phyloP scores from a whole-genome alignment of 345 rosid species.

The Excoecaria cochinchinensis region DNA sequence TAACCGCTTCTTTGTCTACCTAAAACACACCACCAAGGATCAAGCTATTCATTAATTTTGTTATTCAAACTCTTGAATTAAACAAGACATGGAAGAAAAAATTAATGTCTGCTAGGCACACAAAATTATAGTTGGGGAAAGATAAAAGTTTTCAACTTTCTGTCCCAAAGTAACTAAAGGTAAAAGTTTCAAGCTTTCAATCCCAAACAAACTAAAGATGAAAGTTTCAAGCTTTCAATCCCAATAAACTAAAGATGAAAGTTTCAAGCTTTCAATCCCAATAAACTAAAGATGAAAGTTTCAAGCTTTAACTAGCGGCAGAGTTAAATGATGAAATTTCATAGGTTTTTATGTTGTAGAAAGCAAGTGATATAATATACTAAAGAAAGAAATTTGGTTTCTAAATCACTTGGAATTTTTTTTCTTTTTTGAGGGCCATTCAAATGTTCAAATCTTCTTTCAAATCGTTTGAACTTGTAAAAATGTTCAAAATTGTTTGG shows the following conservation, averaged over 20 bases:
- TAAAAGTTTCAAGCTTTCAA: constrained; percentile 6
- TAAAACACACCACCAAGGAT: constrained; percentile 19
- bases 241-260: neutral
- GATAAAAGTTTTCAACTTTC: neutral
- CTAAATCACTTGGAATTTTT: neutral
- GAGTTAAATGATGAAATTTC: neutral
- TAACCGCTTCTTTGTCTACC: constrained; percentile 68
- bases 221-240: neutral
- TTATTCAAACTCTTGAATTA: neutral
- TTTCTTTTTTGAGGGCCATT: neutral
- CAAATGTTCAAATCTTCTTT: neutral
- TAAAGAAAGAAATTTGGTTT: neutral
- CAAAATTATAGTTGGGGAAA: neutral
- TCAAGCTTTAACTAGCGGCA: neutral
- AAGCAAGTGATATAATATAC: neutral
- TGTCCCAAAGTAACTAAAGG: neutral
- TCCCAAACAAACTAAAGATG: neutral
- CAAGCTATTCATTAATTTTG: neutral
- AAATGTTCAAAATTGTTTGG: neutral
- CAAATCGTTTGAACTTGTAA: neutral
- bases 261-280: constrained; percentile 4
- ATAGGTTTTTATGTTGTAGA: neutral
- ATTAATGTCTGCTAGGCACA: neutral
- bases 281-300: too few species aligned
- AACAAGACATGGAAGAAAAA: neutral